Percentiles rank a stretch among this genome's conserved stretches.
phyloP scores from a whole-genome alignment of 2,329 filamentous ascomycete genomes.

The Monilinia fructicola region DNA sequence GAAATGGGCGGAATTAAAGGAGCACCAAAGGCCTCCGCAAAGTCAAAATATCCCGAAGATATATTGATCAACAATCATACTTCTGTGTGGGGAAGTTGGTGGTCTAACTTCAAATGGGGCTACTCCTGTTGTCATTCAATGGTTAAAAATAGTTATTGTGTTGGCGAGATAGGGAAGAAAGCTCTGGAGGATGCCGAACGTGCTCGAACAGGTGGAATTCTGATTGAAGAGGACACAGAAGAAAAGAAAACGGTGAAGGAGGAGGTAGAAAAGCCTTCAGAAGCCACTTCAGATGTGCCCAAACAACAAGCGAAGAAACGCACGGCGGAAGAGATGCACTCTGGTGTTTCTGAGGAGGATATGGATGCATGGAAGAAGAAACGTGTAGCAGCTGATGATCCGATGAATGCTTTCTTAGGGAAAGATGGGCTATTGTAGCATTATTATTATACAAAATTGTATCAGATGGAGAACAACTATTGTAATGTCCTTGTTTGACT shows the following conservation, averaged over 20 bases:
- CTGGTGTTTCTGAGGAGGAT: slow-evolving; percentile 76
- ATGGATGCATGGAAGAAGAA: slow-evolving; percentile 83
- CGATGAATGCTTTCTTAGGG: slow-evolving; percentile 80
- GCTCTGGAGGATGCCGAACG: slow-evolving; percentile 77
- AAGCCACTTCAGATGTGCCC: slow-evolving; percentile 30
- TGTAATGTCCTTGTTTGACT: neutral
- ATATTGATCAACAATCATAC: slow-evolving; percentile 87
- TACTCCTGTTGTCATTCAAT: slow-evolving; percentile 93
- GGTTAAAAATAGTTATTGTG: slow-evolving; percentile 97
- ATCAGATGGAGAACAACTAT: too few species aligned
- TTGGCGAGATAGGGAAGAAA: slow-evolving; percentile 79
- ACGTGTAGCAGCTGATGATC: slow-evolving; percentile 71
- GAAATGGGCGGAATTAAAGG: slow-evolving; percentile 88
- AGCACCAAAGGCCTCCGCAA: slow-evolving; percentile 70
- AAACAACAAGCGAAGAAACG: slow-evolving; percentile 60
- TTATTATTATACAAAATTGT: too few species aligned
- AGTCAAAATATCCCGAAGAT: slow-evolving; percentile 91
- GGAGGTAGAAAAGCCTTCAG: slow-evolving; percentile 40
- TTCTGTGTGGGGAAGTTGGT: slow-evolving; percentile 95
- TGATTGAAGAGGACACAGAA: slow-evolving; percentile 34
- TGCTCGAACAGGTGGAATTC: slow-evolving; percentile 49
- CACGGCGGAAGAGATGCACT: slow-evolving; percentile 74
- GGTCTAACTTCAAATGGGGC: slow-evolving; percentile 92
- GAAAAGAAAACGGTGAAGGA: slow-evolving; percentile 39
- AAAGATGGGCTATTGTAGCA: slow-evolving; percentile 59